Evolutionary conservation across 129 eudicot genomes (phyloP).

Genomic region (Flaveria linearis): DNA sequence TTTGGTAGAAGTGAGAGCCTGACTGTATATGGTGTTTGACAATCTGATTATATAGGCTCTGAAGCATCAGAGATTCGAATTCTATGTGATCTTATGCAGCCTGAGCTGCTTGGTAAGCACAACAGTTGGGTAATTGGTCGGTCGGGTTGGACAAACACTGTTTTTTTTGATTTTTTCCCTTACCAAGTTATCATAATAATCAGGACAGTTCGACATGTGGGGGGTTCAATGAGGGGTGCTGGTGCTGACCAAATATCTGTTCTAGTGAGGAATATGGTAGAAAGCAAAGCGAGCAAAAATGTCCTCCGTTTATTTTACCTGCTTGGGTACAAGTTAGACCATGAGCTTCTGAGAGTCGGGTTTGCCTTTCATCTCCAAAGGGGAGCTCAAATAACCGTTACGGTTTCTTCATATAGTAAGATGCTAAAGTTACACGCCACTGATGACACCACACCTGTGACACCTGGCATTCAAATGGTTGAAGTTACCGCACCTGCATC

Average conservation of each 20-base stretch:
- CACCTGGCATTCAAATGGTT: slow-evolving; percentile 92
- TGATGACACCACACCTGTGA: slow-evolving; percentile 81
- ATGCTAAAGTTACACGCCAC: slow-evolving; percentile 87
- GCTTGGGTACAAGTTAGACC: slow-evolving; percentile 91
- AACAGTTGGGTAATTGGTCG: slow-evolving; percentile 5
- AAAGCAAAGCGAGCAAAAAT: slow-evolving; percentile 84
- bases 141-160: background rate
- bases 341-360: slow-evolving; percentile 79
- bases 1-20: background rate
- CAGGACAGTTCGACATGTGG: slow-evolving; percentile 89
- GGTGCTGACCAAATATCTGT: slow-evolving; percentile 95
- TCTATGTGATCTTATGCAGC: slow-evolving; percentile 86
- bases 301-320: slow-evolving; percentile 72
- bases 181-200: background rate
- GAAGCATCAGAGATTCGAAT: slow-evolving; percentile 89
- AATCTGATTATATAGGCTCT: slow-evolving; percentile 45
- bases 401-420: slow-evolving; percentile 83
- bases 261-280: slow-evolving; percentile 76
- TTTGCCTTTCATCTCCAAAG: slow-evolving; percentile 71
- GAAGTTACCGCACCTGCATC: slow-evolving; percentile 96
- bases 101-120: slow-evolving; percentile 84
- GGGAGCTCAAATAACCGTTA: slow-evolving; percentile 84
- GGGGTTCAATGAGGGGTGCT: slow-evolving; percentile 95
- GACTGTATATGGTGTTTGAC: background rate
- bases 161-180: background rate